These are phyloP conservation scores for Aurinia saxatilis DNA, from an alignment of 345 rosid genomes.

Conservation along the genomic window DNA sequence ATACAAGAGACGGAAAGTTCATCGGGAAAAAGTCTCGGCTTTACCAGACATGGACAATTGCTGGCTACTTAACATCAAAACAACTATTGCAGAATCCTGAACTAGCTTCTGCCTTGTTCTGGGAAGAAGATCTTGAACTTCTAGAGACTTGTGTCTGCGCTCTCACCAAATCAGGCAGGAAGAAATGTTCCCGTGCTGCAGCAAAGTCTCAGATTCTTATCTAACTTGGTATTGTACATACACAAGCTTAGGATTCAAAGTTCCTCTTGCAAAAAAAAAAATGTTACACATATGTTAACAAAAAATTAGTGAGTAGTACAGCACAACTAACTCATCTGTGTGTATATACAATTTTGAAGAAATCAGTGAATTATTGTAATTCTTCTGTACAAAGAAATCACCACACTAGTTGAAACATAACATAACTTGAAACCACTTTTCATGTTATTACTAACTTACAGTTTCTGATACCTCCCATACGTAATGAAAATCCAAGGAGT, in stretches of 20 bases:
- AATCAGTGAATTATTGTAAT: background rate
- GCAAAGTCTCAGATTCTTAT: slow-evolving; percentile 71
- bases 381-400: background rate
- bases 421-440: background rate
- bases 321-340: background rate
- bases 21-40: slow-evolving; percentile 74
- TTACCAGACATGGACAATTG: slow-evolving; percentile 80
- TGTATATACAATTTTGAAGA: background rate
- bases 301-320: background rate
- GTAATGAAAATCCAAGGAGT: too few species aligned
- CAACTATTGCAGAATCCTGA: slow-evolving; percentile 60
- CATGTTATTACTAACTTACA: background rate
- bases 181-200: slow-evolving; percentile 62
- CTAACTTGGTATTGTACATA: slow-evolving; percentile 21
- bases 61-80: slow-evolving; percentile 68
- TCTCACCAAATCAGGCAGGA: slow-evolving; percentile 58
- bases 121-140: slow-evolving; percentile 81
- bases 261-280: slow-evolving; percentile 1
- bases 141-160: slow-evolving; percentile 68
- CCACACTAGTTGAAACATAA: background rate
- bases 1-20: slow-evolving; percentile 67
- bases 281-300: too few species aligned
- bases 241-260: background rate
- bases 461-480: too few species aligned
- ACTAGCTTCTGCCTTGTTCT: slow-evolving; percentile 55